Evolutionary conservation across 176 grass and related monocot genomes (phyloP).

Genomic region (Echinochloa phyllopogon): DNA sequence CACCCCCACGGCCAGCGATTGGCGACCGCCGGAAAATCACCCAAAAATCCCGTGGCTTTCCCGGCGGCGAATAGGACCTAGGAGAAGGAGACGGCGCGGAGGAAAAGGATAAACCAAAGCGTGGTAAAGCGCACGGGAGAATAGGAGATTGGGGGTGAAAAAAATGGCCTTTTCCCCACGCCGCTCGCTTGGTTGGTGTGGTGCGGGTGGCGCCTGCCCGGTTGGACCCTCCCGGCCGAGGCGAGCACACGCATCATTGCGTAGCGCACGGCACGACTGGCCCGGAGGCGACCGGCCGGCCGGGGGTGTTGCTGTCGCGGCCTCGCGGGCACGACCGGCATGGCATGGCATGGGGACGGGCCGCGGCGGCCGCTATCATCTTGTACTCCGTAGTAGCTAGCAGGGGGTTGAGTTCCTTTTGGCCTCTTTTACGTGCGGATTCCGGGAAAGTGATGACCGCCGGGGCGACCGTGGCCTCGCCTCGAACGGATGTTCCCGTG

Average conservation of each 20-base stretch:
- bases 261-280: not conserved
- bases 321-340: not conserved
- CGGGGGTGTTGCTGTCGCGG: constrained; percentile 6
- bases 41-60: not conserved
- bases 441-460: not conserved
- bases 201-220: constrained; percentile 33
- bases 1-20: not conserved
- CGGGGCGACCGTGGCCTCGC: not conserved
- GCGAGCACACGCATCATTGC: not conserved
- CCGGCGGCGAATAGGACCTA: constrained; percentile 8
- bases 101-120: not conserved
- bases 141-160: too few relatives aligned
- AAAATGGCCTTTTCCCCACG: not conserved
- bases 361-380: constrained; percentile 11
- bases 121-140: not conserved
- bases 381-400: not conserved
- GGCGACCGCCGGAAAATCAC: not conserved
- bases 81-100: too few relatives aligned
- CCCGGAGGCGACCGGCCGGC: constrained; percentile 3
- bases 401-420: not conserved
- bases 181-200: constrained; percentile 31
- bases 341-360: too few relatives aligned
- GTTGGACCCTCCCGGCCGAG: not conserved
- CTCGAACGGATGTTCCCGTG: not conserved
- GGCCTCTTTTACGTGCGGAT: not conserved